Base-by-base conservation (phyloP, 1,139 yeast genomes). In the Yamadazyma spencermartinsiae region DNA sequence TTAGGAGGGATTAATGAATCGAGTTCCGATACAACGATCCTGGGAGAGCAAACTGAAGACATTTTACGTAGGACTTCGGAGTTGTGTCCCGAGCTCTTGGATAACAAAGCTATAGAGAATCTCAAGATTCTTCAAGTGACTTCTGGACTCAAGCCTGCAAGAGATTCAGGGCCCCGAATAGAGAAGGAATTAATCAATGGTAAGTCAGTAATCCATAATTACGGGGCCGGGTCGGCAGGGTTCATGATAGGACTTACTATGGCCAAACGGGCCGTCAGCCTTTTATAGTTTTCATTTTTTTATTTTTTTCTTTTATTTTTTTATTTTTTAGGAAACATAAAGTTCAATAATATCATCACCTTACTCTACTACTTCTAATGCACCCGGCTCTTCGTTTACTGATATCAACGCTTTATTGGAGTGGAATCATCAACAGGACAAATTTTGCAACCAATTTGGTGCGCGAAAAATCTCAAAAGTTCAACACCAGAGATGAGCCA, bases 141-240 rank as follows among this genome's bases (percentile, higher is more conserved):
- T 0, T 78, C 84, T 4, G 89, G 87, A 0, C 61, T 80, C 31
- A 70, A 88, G 45, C 89, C 88, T 3, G 67, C 79, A 24, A 71
- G 88, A 52, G 63, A 73, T 28, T 86, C 85, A 4, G 88, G 87
- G 3, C 76, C 70, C 1, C 67, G 87, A 39, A 72, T 82, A 26
- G 87, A 80, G 51, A 56, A 57, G 17, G 45, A 43, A 30, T 19
- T 21, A 10, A 32, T 37, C 4, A 33, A 38, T 6, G 34, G 40
- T 1, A 31, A 36, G 9, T 15, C 16, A 1, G 30, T 48, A 2
- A 61, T 82, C 9, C 89, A 83, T 52, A 80, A 82, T 56, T 82
- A 82, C 52, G 94, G 92, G 21, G 86, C 88, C 7, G 72, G 81
- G 30, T 92, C 92, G 0, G 77, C 82, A 40, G 92, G 94, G 2